Evolutionary conservation across 2,329 filamentous ascomycete species (phyloP).

Genomic region (Corinectria fuckeliana): DNA sequence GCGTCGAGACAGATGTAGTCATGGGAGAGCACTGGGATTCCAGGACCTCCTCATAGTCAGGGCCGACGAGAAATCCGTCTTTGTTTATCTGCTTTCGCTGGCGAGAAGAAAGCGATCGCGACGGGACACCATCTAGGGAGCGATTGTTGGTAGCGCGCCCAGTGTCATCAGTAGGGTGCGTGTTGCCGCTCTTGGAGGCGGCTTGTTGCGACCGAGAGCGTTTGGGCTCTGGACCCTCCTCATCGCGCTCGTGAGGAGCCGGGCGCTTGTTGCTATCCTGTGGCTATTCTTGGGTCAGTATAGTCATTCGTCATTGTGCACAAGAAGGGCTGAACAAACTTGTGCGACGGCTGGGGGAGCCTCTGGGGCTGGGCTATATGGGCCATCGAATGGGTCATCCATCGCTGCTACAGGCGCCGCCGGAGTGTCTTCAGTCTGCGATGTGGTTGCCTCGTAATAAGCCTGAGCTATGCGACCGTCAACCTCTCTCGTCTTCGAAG

Average conservation of each 20-base stretch:
- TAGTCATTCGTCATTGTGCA: too few relatives aligned
- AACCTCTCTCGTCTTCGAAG: neutral
- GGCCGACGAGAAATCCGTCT: neutral
- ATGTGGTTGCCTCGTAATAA: neutral
- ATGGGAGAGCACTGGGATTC: neutral
- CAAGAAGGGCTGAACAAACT: neutral
- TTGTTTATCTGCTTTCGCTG: neutral
- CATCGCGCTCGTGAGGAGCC: neutral
- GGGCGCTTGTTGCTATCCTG: neutral
- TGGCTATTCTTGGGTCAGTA: neutral
- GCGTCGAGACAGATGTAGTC: neutral
- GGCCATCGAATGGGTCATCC: neutral
- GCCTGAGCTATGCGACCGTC: neutral
- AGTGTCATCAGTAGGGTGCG: neutral
- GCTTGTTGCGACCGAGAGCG: neutral
- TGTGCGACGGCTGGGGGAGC: neutral
- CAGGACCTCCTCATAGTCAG: neutral
- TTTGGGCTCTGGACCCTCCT: neutral
- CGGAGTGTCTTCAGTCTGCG: neutral
- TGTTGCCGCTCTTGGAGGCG: neutral
- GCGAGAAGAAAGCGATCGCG: neutral
- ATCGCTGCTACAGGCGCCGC: neutral
- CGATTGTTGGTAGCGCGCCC: neutral
- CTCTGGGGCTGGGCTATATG: neutral
- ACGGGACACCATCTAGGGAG: neutral